Base-by-base conservation (phyloP, 2,329 filamentous ascomycete genomes). In the Xylariaceae sp. region DNA sequence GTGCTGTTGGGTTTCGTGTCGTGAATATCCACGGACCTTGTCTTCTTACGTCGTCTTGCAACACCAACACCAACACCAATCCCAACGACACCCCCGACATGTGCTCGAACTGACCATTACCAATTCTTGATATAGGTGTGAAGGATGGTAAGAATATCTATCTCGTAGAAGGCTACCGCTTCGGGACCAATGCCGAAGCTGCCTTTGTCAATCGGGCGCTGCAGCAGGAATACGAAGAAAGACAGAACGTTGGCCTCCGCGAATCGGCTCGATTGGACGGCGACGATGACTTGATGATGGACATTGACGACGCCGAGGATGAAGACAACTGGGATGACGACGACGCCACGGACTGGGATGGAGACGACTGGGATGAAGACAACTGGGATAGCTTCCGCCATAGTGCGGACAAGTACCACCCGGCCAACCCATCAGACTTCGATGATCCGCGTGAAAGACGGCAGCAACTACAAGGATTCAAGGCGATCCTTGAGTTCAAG, bases 391-490 rank as follows among this genome's bases (percentile, higher is more conserved):
- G 23, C 23, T 30, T 30, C 23, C 23, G 23, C 23, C 23, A 30
- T 30, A 5, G 23, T 30, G 23, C 23, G 11, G 15, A 35, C 2
- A 5, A 1, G 10, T 1, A 18, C 15, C 17, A 23, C 15, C 2
- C 10, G 15, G n/a, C 34, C 11, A 1, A 4, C 13, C 35, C 13
- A 10, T 45, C 53, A 39, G 45, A 37, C 37, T 23, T 59, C 11
- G 57, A 56, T 39, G 50, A 35, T 15, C n/a, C 54, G 3, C 10
- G 23, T 2, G 60, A 59, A n/a, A 54, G 60, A 52, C 51, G 54
- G n/a, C 51, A 15, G 6, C 53, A 61, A 39, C 8, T 59, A 9
- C 50, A 39, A 4, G 60, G 56, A 9, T 54, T n/a, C 30, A 54
- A 51, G 18, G 9, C 51, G 11, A 51, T 57, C 10, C 54, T 57